Evolutionary conservation across 441 rosid species (phyloP), one percentile per base, ranked within the genome.

Genomic region (Corymbia citriodora): DNA sequence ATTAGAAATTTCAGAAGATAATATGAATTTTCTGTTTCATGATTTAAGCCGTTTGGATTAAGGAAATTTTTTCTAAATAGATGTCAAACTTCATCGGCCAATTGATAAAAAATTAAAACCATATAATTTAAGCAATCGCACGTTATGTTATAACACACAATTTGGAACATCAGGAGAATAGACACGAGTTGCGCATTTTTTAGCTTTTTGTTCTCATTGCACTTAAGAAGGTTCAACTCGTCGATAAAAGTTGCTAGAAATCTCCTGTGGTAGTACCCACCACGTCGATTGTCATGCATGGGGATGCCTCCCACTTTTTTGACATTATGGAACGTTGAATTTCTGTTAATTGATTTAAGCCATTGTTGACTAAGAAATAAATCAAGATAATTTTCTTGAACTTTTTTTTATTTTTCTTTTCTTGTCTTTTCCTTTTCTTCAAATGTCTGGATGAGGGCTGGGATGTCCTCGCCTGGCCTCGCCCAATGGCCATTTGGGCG

Each of bases 241-340:
- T 5, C 70, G 0, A 61, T 25, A 11, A 1, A 61, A 13, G n/a
- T 33, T 29, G 11, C 65, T 59, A 1, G 65, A 59, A 25, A 59
- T 59, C 57, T 55, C 65, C 10, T 1, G 1, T 10, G n/a, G 65
- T 25, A 59, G 65, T 25, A 61, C 68, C 16, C 31, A 2, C 0
- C 68, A 61, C 27, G 31, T 27, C 68, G 1, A 27, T 29, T 27
- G 31, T 27, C 1, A n/a, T 61, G 3, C 68, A 61, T 27, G 33
- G 31, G 3, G 68, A 27, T 61, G 31, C 68, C 68, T 27, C 68
- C 68, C 4, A 61, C 68, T 61, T 12, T 59, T 59, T 59, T 25
- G 3, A 59, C 27, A 59, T 2, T 29, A 0, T 8, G 0, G 0
- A 61, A 27, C 0, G 17, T 27, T 33, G 33, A 33, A 33, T 33